phyloP scores from a whole-genome alignment of 495 filamentous ascomycete genomes.

The Terfezia claveryi region DNA sequence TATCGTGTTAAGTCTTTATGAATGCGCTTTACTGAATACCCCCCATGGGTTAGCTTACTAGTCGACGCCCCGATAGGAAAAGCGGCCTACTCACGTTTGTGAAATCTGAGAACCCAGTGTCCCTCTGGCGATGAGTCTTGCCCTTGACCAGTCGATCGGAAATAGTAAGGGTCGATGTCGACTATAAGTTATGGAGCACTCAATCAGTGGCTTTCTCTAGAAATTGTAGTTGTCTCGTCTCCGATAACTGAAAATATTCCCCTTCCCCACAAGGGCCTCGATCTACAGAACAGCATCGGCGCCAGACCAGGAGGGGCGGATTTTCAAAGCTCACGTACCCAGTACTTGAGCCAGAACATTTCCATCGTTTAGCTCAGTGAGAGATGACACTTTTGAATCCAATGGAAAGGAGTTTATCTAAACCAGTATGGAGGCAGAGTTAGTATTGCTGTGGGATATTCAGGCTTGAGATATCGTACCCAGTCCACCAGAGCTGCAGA shows the following conservation, averaged over 20 bases:
- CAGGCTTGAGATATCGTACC: slow-evolving; percentile 4
- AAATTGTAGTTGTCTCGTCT: no score
- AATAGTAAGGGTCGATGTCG: slow-evolving; percentile 20
- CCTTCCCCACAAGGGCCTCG: background rate
- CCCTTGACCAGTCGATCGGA: slow-evolving; percentile 10
- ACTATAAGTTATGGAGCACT: slow-evolving; percentile 2
- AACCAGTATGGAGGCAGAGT: background rate
- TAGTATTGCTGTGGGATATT: background rate
- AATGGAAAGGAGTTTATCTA: slow-evolving; percentile 20
- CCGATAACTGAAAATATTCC: no score
- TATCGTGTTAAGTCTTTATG: slow-evolving; percentile 15
- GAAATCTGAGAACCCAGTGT: slow-evolving; percentile 16
- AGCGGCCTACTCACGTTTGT: slow-evolving; percentile 6
- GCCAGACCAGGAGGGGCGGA: background rate
- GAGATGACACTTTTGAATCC: slow-evolving; percentile 16
- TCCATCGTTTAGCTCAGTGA: slow-evolving; percentile 16
- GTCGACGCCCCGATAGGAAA: background rate
- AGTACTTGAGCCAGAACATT: slow-evolving; percentile 16
- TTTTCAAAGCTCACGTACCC: slow-evolving; percentile 5
- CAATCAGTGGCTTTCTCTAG: no score
- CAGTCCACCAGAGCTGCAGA: slow-evolving; percentile 17
- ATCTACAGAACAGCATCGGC: background rate
- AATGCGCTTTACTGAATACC: slow-evolving; percentile 9
- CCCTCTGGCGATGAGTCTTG: slow-evolving; percentile 5
- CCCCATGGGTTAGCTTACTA: background rate